Percentiles rank a stretch among this genome's conserved stretches.
These are phyloP conservation scores for Ormosia semicastrata DNA, from an alignment of 306 rosid species.

Conservation along the genomic window DNA sequence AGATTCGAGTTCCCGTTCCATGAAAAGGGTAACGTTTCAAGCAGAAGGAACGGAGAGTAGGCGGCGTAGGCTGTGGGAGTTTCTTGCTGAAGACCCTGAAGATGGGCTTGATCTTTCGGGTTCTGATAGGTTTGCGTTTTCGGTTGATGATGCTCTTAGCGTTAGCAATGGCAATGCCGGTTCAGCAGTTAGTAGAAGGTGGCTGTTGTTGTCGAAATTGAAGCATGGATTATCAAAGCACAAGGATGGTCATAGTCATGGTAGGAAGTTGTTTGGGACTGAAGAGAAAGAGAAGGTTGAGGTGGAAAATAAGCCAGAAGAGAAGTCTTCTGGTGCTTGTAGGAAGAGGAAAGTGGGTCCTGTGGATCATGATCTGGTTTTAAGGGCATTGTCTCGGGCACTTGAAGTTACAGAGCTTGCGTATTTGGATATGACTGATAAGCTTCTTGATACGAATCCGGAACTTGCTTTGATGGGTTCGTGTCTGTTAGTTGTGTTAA, in stretches of 20 bases:
- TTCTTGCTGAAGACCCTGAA: conserved; percentile 74
- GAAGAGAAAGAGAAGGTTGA: conserved; percentile 71
- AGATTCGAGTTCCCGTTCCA: conserved; percentile 24
- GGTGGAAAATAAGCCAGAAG: conserved; percentile 50
- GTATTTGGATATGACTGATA: conserved; percentile 85
- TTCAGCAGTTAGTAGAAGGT: conserved; percentile 70
- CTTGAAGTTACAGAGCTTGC: conserved; percentile 72
- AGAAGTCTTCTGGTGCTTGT: conserved; percentile 33
- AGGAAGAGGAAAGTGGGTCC: conserved; percentile 81
- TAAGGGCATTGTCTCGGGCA: conserved; percentile 78
- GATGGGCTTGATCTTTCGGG: conserved; percentile 93
- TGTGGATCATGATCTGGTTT: conserved; percentile 68
- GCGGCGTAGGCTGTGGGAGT: conserved; percentile 78
- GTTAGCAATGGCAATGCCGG: conserved; percentile 79
- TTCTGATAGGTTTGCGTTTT: conserved; percentile 91
- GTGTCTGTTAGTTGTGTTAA: conserved; percentile 70
- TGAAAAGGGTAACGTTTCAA: conserved; percentile 50
- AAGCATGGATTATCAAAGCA: conserved; percentile 81
- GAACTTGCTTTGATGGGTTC: conserved; percentile 97
- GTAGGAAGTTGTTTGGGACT: conserved; percentile 54
- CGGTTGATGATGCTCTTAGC: conserved; percentile 80
- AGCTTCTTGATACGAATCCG: conserved; percentile 71
- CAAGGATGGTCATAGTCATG: conserved; percentile 52
- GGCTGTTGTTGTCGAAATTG: conserved; percentile 74
- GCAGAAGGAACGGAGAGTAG: conserved; percentile 47